Conservation (phyloP, 2,329 filamentous ascomycete species). For the Pseudopithomyces maydicus region DNA sequence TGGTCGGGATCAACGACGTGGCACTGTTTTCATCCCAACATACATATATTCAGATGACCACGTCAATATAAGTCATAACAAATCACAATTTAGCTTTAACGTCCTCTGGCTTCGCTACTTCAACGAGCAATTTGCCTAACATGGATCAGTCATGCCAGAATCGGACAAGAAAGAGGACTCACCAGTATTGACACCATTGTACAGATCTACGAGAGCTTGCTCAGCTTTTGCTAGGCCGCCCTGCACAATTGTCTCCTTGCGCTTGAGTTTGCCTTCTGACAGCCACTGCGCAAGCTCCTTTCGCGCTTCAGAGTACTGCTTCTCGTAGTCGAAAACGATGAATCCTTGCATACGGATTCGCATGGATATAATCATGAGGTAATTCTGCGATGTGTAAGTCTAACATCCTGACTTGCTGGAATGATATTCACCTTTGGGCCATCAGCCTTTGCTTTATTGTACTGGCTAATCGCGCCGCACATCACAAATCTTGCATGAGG, state of each 20-base stretch:
- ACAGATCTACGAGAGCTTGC: slow-evolving; percentile 66
- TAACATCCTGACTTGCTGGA: slow-evolving; percentile 9
- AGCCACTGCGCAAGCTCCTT: slow-evolving; percentile 70
- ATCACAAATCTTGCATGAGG: slow-evolving; percentile 49
- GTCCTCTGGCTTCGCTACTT: slow-evolving; percentile 46
- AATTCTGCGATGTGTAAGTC: slow-evolving; percentile 37
- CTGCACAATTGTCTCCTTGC: slow-evolving; percentile 71
- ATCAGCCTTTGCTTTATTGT: slow-evolving; percentile 50
- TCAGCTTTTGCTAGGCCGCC: slow-evolving; percentile 71
- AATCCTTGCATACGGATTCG: slow-evolving; percentile 60
- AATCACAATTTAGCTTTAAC: slow-evolving; percentile 45
- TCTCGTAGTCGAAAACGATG: slow-evolving; percentile 70
- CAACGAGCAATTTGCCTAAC: slow-evolving; percentile 60
- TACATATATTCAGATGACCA: background rate
- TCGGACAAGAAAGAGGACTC: slow-evolving; percentile 44
- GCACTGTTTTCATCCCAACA: background rate
- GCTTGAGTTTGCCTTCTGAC: slow-evolving; percentile 71
- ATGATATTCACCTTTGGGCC: slow-evolving; percentile 54
- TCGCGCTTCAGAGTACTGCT: slow-evolving; percentile 63
- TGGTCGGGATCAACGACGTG: no score
- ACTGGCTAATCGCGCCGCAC: slow-evolving; percentile 52
- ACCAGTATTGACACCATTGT: slow-evolving; percentile 72
- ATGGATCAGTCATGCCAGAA: slow-evolving; percentile 15
- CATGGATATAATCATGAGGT: slow-evolving; percentile 51
- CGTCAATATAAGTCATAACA: background rate